A percentile compares a stretch with the other conserved stretches of the same genome.
These are phyloP conservation scores for Metschnikowia lachancei DNA, from an alignment of 805 yeast genomes.

Conservation along the genomic window DNA sequence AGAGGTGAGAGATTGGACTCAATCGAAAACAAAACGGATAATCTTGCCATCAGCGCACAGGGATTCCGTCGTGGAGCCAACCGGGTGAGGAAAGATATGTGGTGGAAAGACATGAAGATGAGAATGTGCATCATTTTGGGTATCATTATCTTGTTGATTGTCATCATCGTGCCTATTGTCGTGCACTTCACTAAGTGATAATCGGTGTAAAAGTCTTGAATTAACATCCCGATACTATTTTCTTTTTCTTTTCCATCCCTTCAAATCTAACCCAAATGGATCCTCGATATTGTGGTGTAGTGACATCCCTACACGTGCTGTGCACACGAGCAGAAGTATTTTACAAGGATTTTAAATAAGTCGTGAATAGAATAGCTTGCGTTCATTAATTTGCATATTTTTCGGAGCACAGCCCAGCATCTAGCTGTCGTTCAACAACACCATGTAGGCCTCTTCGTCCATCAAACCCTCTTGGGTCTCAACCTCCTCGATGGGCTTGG, in stretches of 20 bases:
- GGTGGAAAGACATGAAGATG: slow-evolving; percentile 98
- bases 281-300: background rate
- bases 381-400: background rate
- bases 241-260: background rate
- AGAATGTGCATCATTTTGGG: slow-evolving; percentile 82
- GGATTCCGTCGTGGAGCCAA: slow-evolving; percentile 96
- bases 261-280: too few relatives aligned
- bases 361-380: slow-evolving; percentile 2
- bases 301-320: background rate
- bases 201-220: background rate
- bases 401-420: background rate
- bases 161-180: slow-evolving; percentile 91
- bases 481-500: slow-evolving; percentile 33
- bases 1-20: slow-evolving; percentile 91
- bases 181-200: slow-evolving; percentile 62
- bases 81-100: slow-evolving; percentile 96
- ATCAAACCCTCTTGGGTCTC: slow-evolving; percentile 45
- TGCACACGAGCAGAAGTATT: background rate
- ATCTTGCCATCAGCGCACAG: slow-evolving; percentile 86
- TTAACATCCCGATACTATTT: too few relatives aligned
- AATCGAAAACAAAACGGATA: slow-evolving; percentile 90
- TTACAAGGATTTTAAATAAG: background rate
- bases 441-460: slow-evolving; percentile 54
- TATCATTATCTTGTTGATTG: slow-evolving; percentile 71
- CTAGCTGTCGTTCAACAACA: slow-evolving; percentile 49